These are phyloP conservation scores for Phytomonas serpens DNA, from an alignment of 208 protist genomes.

Conservation along the genomic window DNA sequence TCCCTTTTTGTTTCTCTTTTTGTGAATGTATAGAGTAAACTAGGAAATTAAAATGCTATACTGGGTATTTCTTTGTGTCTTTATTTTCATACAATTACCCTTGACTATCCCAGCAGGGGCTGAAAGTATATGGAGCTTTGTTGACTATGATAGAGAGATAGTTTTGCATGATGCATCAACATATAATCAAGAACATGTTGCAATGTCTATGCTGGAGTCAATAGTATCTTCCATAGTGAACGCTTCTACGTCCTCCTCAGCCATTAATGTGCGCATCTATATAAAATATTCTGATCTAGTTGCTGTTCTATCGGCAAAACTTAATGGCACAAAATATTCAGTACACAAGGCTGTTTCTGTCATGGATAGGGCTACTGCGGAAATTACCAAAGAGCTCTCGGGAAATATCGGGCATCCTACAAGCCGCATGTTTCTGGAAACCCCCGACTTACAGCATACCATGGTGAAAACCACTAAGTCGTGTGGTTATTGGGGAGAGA, in stretches of 20 bases:
- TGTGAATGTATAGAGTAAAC: neutral
- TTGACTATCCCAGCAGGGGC: neutral
- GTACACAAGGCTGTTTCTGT: neutral
- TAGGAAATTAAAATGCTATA: slow-evolving; percentile 1
- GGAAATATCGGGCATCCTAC: neutral
- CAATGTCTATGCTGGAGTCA: neutral
- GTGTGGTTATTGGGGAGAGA: neutral
- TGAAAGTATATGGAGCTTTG: slow-evolving; percentile 2
- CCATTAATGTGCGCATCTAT: neutral
- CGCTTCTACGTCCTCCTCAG: neutral
- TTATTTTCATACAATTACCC: slow-evolving; percentile 3
- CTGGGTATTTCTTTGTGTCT: neutral
- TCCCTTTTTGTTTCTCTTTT: neutral
- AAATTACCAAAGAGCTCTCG: neutral
- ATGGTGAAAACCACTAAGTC: neutral
- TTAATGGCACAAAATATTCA: slow-evolving; percentile 2
- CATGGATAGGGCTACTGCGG: neutral
- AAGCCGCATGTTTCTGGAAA: neutral
- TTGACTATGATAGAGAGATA: neutral
- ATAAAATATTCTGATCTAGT: slow-evolving; percentile 1
- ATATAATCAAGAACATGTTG: neutral
- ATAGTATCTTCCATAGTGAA: slow-evolving; percentile 1
- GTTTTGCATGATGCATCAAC: neutral
- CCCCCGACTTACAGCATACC: neutral
- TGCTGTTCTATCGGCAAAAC: neutral